Base-by-base conservation (phyloP, 306 rosid species). In the Cotoneaster glaucophyllus region DNA sequence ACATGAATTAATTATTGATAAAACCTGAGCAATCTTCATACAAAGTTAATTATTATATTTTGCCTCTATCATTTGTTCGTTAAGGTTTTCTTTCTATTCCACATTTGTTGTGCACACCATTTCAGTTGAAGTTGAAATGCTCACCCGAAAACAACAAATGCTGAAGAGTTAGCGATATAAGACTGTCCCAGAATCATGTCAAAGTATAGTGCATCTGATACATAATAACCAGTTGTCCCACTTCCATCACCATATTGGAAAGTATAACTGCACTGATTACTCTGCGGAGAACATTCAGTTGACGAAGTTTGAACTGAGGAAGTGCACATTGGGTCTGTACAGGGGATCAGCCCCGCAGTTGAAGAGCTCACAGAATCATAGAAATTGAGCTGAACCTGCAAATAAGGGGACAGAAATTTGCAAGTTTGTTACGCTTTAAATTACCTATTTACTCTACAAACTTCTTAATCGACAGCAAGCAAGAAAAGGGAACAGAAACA, bases 221-320 rank as follows among this genome's bases (percentile, higher is more conserved):
- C 88, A 80, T 95, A 95, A 81, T 78, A 86, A 66, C 97, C 96
- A 0, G 92, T 83, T 9, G 97, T 92, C 69, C 96, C 97, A 65
- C 99, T 95, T 75, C 88, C 93, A 83, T 95, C 99, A 62, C 92
- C 96, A 73, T 90, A 95, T 85, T 84, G 91, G 78, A 92, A 95
- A 14, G 89, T 63, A 80, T 92, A 95, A 77, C 86, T 79, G 70
- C 99, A 95, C 82, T 85, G 99, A 71, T 90, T 95, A 84, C 73
- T 85, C 85, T 85, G 90, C 69, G 93, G 4, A 64, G 88, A 80
- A 76, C 97, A 95, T 71, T 74, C 83, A 53, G 93, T 84, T 29
- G 89, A 84, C 3, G 91, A 79, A 59, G 89, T 82, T 72, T 87
- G 95, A 63, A 82, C 67, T 37, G 84, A 87, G 52, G 87, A 79